Evolutionary conservation across 2,329 filamentous ascomycete genomes (phyloP).

Genomic region (Diaporthe sp.): DNA sequence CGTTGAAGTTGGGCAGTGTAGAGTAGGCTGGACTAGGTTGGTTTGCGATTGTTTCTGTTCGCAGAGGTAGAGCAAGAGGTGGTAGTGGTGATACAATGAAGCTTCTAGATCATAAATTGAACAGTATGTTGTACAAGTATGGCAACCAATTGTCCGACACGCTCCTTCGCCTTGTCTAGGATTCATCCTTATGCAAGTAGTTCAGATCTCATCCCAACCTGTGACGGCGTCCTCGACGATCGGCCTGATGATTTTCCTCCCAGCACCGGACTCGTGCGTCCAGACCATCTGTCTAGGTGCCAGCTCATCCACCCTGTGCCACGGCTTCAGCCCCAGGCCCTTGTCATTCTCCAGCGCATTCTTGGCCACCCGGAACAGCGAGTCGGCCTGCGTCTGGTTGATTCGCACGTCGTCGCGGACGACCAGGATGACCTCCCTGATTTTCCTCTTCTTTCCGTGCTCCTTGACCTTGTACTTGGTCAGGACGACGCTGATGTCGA

Average conservation of each 20-base stretch:
- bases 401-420: constrained; percentile 61
- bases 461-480: constrained; percentile 61
- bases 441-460: constrained; percentile 57
- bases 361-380: constrained; percentile 56
- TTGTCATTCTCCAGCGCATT: constrained; percentile 57
- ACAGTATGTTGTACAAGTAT: not conserved
- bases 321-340: constrained; percentile 56
- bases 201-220: constrained; percentile 39
- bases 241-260: constrained; percentile 59
- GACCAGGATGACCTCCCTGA: constrained; percentile 60
- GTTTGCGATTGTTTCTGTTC: too few relatives aligned
- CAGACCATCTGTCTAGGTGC: constrained; percentile 61
- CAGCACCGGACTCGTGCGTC: constrained; percentile 54
- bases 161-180: not conserved
- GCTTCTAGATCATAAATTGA: not conserved
- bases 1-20: not conserved
- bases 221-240: constrained; percentile 60
- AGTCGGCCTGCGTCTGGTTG: constrained; percentile 58
- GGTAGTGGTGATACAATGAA: not conserved
- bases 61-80: not conserved
- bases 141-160: not conserved
- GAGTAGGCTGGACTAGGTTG: not conserved
- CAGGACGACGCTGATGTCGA: constrained; percentile 59
- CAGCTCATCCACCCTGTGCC: constrained; percentile 58
- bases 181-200: not conserved